phyloP scores from a whole-genome alignment of 257 asterid genomes.

The Nicotiana knightiana region DNA sequence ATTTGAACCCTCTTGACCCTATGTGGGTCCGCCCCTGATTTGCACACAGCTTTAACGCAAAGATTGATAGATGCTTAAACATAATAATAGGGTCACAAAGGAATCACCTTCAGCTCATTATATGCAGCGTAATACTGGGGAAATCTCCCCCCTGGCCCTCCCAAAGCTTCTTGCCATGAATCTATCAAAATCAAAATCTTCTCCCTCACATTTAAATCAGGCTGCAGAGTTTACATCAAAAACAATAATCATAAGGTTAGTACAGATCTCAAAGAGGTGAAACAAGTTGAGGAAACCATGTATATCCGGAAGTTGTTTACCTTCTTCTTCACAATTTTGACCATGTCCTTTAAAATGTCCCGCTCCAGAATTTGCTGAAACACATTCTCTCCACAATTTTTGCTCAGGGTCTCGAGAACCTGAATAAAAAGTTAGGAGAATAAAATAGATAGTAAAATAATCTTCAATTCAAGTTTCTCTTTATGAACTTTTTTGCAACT shows the following conservation, averaged over 20 bases:
- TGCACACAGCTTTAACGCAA: not conserved
- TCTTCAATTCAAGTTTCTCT: constrained; percentile 3
- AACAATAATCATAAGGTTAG: constrained; percentile 6
- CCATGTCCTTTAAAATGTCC: constrained; percentile 89
- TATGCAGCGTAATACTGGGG: constrained; percentile 88
- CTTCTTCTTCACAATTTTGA: constrained; percentile 91
- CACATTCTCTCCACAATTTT: constrained; percentile 87
- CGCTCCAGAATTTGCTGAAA: constrained; percentile 90
- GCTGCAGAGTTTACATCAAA: constrained; percentile 43
- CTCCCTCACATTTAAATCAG: constrained; percentile 91
- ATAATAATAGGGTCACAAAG: not conserved
- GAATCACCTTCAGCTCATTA: constrained; percentile 79
- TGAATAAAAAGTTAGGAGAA: constrained; percentile 22
- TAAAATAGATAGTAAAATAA: not conserved
- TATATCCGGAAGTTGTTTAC: constrained; percentile 20
- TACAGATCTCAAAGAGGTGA: not conserved
- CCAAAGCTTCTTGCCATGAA: constrained; percentile 94
- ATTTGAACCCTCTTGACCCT: too few species aligned
- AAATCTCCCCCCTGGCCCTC: constrained; percentile 79
- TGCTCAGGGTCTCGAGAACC: constrained; percentile 96
- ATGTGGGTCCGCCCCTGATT: too few species aligned
- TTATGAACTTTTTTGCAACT: not conserved
- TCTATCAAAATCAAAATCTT: constrained; percentile 84
- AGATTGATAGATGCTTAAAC: not conserved
- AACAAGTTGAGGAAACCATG: not conserved